Conservation (phyloP, 768 basidiomycete species). For the Termitomyces sp. region DNA sequence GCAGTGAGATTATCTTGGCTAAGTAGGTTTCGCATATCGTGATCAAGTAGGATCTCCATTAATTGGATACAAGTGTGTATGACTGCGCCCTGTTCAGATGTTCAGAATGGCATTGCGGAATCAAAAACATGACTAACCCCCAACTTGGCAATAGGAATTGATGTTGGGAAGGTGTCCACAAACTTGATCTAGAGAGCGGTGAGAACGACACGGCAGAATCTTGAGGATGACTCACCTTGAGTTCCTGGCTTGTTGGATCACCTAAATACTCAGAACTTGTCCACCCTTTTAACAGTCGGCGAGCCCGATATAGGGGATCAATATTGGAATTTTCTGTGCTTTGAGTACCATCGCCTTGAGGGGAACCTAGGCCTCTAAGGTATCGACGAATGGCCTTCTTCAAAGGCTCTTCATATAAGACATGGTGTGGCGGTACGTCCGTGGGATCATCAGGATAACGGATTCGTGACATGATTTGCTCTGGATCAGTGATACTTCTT, state of each 20-base stretch:
- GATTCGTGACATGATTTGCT: neutral
- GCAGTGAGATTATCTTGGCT: neutral
- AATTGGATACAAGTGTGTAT: neutral
- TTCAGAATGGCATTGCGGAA: neutral
- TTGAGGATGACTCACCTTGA: neutral
- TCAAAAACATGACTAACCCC: neutral
- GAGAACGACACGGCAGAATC: neutral
- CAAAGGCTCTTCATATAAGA: neutral
- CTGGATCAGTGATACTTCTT: neutral
- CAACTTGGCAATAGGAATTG: neutral
- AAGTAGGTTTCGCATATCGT: neutral
- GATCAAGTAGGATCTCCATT: neutral
- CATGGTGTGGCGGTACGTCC: neutral
- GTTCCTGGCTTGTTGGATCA: neutral
- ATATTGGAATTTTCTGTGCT: neutral
- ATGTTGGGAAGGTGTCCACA: neutral
- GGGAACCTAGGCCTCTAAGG: neutral
- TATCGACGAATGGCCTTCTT: neutral
- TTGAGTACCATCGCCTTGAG: neutral
- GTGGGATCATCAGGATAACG: neutral
- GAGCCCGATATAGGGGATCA: neutral
- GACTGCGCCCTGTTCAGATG: neutral
- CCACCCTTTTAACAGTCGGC: neutral
- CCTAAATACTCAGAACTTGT: neutral
- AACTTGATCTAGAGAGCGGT: neutral